phyloP scores from a whole-genome alignment of 2,329 filamentous ascomycete species.

The Verticillium nonalfalfae region DNA sequence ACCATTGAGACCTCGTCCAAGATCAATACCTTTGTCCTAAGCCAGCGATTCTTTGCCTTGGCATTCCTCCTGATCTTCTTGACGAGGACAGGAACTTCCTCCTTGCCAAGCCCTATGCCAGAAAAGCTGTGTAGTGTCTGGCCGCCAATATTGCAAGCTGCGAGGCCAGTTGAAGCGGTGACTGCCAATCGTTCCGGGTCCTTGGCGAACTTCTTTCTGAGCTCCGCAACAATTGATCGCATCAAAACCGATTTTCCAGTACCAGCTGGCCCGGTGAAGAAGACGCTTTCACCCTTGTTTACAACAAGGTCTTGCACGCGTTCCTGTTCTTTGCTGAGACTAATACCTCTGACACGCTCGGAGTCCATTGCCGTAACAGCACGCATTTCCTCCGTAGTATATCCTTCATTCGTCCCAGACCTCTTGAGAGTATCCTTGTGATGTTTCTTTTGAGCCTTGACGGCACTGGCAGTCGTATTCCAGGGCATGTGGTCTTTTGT shows the following conservation, averaged over 20 bases:
- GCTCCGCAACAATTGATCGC: conserved; percentile 76
- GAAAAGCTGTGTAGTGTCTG: conserved; percentile 94
- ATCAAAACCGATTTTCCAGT: conserved; percentile 97
- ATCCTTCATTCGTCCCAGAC: conserved; percentile 10
- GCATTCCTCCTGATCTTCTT: conserved; percentile 86
- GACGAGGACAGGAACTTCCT: conserved; percentile 70
- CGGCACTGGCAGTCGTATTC: conserved; percentile 67
- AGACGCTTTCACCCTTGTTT: conserved; percentile 77
- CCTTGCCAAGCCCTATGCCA: conserved; percentile 92
- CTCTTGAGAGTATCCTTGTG: conserved; percentile 47
- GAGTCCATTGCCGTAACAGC: conserved; percentile 29
- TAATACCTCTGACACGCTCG: conserved; percentile 47
- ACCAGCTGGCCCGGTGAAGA: conserved; percentile 95
- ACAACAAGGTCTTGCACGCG: conserved; percentile 79
- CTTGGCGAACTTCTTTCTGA: conserved; percentile 68
- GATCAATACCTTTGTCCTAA: conserved; percentile 79
- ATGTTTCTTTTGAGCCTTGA: conserved; percentile 73
- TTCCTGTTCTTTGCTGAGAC: conserved; percentile 79
- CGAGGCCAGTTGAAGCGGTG: conserved; percentile 91
- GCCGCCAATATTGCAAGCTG: conserved; percentile 93
- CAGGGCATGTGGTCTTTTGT: conserved; percentile 41
- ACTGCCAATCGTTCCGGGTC: conserved; percentile 85
- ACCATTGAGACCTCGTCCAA: conserved; percentile 99
- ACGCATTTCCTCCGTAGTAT: conserved; percentile 38
- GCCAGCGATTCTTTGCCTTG: conserved; percentile 85